Base-by-base conservation (phyloP, 495 filamentous ascomycete species). In the Talaromyces stipitatus region DNA sequence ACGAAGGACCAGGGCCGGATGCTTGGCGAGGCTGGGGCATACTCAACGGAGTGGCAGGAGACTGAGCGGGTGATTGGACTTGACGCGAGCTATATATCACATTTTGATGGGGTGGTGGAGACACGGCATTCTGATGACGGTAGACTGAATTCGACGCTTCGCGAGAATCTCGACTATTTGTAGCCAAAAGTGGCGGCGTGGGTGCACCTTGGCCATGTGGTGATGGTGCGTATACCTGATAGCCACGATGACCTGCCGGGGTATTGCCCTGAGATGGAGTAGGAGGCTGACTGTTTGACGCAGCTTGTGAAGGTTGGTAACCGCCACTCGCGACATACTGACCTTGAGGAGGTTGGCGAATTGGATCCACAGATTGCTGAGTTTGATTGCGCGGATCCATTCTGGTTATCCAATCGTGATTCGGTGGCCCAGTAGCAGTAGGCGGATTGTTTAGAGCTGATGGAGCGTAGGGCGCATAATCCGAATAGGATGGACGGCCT, bases 331-430 rank as follows among this genome's bases (percentile, higher is more conserved):
- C 63, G 11, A 60, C 57, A 12, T 66, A 58, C 28, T 71, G 64
- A 24, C 63, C 58, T n/a, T 67, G 66, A 9, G 60, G 76, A 1
- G 66, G 48, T 11, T 67, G 22, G 14, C 67, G 72, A 32, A 55
- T 58, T 33, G 41, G 41, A 18, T 47, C 54, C 68, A 18, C 54
- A 32, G 33, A 61, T 52, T 58, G 57, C 29, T 55, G 54, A 16
- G 56, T 36, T 45, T 50, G 74, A 16, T 66, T 68, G 26, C 74
- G 59, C 18, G 74, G 74, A 54, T 78, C 74, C 56, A 76, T 76
- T 20, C 72, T 68, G 43, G 72, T 73, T 65, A 78, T 72, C 74
- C 74, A 78, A 56, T 78, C 74, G 55, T 71, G 72, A 48, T 64
- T 74, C 18, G 69, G 64, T 16, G 69, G 60, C 5, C 66, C 50